phyloP scores from a whole-genome alignment of 495 filamentous ascomycete genomes.

The Hypoxylon lenormandii region DNA sequence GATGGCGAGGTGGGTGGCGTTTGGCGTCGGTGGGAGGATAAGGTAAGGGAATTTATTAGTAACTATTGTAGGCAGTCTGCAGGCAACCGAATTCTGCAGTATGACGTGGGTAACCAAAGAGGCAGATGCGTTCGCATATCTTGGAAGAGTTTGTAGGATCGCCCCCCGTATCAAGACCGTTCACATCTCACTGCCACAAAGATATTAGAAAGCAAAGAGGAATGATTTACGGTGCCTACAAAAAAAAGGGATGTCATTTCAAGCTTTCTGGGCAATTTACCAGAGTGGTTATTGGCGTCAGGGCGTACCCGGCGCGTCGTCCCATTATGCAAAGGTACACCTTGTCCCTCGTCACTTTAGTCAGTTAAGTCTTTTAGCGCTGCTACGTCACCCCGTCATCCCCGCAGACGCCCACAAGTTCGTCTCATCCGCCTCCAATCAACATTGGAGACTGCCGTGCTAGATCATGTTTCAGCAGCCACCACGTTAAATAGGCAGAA shows the following conservation, averaged over 20 bases:
- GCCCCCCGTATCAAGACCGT: not conserved
- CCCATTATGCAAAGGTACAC: too few species aligned
- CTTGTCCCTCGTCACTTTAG: too few species aligned
- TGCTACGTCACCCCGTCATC: too few species aligned
- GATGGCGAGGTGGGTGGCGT: not conserved
- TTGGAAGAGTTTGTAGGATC: not conserved
- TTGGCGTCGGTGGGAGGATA: not conserved
- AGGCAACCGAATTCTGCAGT: not conserved
- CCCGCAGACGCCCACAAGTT: too few species aligned
- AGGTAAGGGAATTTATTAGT: too few species aligned
- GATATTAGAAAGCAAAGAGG: not conserved
- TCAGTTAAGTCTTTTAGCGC: too few species aligned
- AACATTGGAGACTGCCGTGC: too few species aligned
- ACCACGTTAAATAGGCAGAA: too few species aligned
- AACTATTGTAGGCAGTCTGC: not conserved
- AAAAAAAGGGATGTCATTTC: slow-evolving; percentile 30
- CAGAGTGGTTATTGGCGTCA: not conserved
- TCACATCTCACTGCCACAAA: not conserved
- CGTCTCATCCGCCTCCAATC: too few species aligned
- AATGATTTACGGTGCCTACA: not conserved
- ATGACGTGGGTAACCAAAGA: not conserved
- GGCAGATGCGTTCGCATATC: not conserved
- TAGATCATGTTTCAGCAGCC: too few species aligned
- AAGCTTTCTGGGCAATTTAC: slow-evolving; percentile 27
- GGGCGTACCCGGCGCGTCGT: too few species aligned